Percentiles rank a stretch among this genome's conserved stretches.
phyloP scores from a whole-genome alignment of 1,284 basidiomycete genomes.

The Ustilago loliicola region DNA sequence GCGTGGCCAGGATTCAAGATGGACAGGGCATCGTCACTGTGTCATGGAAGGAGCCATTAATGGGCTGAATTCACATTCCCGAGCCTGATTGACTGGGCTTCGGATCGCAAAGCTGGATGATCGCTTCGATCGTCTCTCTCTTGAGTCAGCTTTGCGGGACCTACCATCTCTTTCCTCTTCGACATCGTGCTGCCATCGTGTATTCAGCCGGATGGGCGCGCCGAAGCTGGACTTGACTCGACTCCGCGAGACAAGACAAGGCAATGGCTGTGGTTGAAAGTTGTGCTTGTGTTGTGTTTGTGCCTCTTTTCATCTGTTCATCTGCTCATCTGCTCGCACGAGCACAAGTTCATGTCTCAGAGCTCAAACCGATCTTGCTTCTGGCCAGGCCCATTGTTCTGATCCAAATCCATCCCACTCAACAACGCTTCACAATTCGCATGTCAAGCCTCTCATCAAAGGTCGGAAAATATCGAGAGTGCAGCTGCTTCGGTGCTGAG shows the following conservation, averaged over 20 bases:
- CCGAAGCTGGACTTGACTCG: too few relatives aligned
- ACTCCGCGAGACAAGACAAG: background rate
- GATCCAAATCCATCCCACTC: too few relatives aligned
- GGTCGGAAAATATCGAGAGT: background rate
- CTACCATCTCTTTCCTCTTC: background rate
- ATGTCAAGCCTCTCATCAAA: background rate
- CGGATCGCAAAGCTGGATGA: background rate
- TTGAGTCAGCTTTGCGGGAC: background rate
- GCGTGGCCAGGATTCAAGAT: background rate
- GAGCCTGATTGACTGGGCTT: background rate
- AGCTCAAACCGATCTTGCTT: background rate
- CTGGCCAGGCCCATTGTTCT: background rate
- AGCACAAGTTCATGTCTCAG: background rate
- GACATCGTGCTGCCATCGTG: background rate
- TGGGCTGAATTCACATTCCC: slow-evolving; percentile 2
- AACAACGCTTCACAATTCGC: background rate
- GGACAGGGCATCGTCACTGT: too few relatives aligned
- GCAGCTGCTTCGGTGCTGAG: background rate
- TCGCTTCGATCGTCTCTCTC: background rate
- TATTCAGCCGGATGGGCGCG: too few relatives aligned
- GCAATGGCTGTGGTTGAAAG: background rate
- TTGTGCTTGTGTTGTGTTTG: background rate
- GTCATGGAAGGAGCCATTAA: background rate
- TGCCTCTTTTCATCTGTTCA: background rate
- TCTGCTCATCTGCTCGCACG: background rate